These are phyloP conservation scores for Ceratocystis diversiconidia DNA, from an alignment of 2,329 filamentous ascomycete genomes.

Conservation along the genomic window DNA sequence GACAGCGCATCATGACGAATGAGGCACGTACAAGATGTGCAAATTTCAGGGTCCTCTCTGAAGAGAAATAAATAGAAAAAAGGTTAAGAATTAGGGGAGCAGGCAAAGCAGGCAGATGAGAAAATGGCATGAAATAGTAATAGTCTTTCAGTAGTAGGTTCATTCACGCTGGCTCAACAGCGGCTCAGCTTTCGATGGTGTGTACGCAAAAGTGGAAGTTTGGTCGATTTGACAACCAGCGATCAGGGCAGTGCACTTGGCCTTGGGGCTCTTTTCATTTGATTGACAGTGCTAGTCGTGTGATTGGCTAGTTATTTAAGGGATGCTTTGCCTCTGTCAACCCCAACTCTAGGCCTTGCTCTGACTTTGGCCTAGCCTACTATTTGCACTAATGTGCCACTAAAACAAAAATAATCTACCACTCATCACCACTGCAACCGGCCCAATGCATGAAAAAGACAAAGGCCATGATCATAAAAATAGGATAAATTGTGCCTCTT, in stretches of 20 bases:
- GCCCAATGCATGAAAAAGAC: neutral
- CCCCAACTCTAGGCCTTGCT: neutral
- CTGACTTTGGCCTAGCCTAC: neutral
- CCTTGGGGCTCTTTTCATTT: neutral
- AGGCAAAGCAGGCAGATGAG: neutral
- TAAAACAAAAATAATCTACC: neutral
- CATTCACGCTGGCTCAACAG: neutral
- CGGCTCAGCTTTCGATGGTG: neutral
- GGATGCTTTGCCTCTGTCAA: neutral
- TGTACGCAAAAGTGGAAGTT: neutral
- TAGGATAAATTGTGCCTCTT: neutral
- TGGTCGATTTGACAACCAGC: neutral
- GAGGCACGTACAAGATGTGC: neutral
- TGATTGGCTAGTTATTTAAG: neutral
- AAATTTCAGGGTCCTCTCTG: neutral
- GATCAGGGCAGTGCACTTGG: neutral
- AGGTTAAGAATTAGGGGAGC: neutral
- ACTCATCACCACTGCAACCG: neutral
- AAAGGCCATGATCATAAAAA: neutral
- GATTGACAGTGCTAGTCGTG: neutral
- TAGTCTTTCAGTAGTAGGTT: too few relatives aligned
- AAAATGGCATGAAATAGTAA: neutral
- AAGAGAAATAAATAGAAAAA: neutral
- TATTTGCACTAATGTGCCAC: neutral
- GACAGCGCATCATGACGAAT: neutral